Percentiles rank a stretch among this genome's conserved stretches.
phyloP scores from a whole-genome alignment of 1,284 basidiomycete genomes.

The Puccinia coronata region DNA sequence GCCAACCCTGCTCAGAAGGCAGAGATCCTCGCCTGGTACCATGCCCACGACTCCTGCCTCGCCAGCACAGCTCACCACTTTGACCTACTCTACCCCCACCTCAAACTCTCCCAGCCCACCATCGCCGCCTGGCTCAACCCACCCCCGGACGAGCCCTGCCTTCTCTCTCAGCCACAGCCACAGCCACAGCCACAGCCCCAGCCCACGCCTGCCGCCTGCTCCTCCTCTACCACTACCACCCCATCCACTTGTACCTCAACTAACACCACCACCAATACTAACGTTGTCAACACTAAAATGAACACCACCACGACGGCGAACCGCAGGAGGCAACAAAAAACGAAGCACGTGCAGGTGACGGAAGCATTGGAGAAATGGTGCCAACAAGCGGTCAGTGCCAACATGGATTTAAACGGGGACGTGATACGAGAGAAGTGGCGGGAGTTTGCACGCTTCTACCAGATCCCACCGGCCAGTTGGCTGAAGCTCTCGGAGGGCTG shows the following conservation, averaged over 20 bases:
- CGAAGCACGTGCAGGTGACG: constrained; percentile 34
- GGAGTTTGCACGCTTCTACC: constrained; percentile 24
- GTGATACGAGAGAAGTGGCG: constrained; percentile 34
- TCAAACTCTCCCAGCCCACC: constrained; percentile 25
- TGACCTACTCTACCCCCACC: constrained; percentile 20
- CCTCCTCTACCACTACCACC: not conserved
- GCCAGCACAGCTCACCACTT: constrained; percentile 26
- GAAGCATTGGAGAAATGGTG: constrained; percentile 39
- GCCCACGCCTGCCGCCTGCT: too few relatives aligned
- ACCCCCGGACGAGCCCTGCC: not conserved
- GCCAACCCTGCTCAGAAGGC: constrained; percentile 21
- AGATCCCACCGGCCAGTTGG: constrained; percentile 8
- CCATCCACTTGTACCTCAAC: not conserved
- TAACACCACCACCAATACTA: not conserved
- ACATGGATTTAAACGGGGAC: constrained; percentile 19
- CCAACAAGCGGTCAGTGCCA: not conserved
- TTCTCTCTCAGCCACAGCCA: not conserved
- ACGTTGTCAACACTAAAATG: not conserved
- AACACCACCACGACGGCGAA: not conserved
- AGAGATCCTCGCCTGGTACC: constrained; percentile 32
- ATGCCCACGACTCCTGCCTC: not conserved
- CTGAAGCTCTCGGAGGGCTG: constrained; percentile 21
- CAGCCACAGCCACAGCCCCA: too few relatives aligned
- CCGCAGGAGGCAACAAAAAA: constrained; percentile 40
- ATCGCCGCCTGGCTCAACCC: constrained; percentile 22